These are phyloP conservation scores for Yamadazyma membranifaciens DNA, from an alignment of 1,139 yeast genomes.

Conservation along the genomic window DNA sequence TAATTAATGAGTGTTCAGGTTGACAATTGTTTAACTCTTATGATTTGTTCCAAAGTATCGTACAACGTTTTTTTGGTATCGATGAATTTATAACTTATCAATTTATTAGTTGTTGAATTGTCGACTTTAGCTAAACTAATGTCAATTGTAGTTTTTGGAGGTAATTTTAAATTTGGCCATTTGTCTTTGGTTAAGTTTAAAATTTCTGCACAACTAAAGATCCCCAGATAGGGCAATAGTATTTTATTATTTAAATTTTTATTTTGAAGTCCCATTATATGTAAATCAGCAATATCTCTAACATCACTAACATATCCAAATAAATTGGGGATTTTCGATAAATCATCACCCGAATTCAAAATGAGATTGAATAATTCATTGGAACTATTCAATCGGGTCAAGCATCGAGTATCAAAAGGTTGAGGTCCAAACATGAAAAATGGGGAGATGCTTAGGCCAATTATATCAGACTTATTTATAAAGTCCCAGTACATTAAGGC, in stretches of 20 bases:
- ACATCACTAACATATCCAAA: slow-evolving; percentile 41
- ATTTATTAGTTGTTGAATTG: slow-evolving; percentile 9
- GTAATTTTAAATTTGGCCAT: slow-evolving; percentile 11
- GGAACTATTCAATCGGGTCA: slow-evolving; percentile 39
- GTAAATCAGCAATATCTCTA: slow-evolving; percentile 52
- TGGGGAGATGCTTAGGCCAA: slow-evolving; percentile 46
- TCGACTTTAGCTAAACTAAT: slow-evolving; percentile 12
- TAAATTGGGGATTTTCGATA: slow-evolving; percentile 16
- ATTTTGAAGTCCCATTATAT: slow-evolving; percentile 33
- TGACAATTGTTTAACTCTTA: slow-evolving; percentile 8
- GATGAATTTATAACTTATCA: slow-evolving; percentile 28
- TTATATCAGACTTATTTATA: slow-evolving; percentile 25
- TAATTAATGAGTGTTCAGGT: background rate
- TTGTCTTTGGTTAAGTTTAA: slow-evolving; percentile 22
- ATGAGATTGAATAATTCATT: slow-evolving; percentile 30
- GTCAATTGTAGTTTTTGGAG: slow-evolving; percentile 11
- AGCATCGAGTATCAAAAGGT: slow-evolving; percentile 30
- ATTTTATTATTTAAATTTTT: slow-evolving; percentile 24
- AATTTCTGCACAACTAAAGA: slow-evolving; percentile 34
- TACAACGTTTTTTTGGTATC: slow-evolving; percentile 25
- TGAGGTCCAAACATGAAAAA: slow-evolving; percentile 48
- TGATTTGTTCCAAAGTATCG: slow-evolving; percentile 38
- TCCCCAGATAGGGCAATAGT: slow-evolving; percentile 34
- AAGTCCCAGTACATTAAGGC: slow-evolving; percentile 49
- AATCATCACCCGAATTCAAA: slow-evolving; percentile 15